Evolutionary conservation across 1,284 basidiomycete species (phyloP).

Genomic region (Wolfiporia cocos): DNA sequence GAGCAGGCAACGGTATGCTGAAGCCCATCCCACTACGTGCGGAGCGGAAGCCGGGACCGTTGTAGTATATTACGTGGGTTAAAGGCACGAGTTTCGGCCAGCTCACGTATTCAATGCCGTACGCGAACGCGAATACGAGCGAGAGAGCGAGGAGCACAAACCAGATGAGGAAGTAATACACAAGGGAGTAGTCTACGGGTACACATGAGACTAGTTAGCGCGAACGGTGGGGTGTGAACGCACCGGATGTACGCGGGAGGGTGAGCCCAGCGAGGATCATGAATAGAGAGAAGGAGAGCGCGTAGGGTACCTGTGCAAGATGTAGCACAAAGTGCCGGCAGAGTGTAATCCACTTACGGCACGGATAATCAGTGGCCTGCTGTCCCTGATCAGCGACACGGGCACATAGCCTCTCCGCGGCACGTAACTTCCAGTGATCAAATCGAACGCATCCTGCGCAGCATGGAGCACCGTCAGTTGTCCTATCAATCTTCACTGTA

Average conservation of each 20-base stretch:
- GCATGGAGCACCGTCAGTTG: conserved; percentile 1
- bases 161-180: conserved; percentile 81
- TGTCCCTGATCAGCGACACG: conserved; percentile 68
- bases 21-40: conserved; percentile 74
- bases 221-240: conserved; percentile 22
- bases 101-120: conserved; percentile 86
- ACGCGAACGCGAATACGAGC: conserved; percentile 65
- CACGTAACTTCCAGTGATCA: conserved; percentile 89
- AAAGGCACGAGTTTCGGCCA: conserved; percentile 91
- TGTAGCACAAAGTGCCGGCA: conserved; percentile 5
- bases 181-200: conserved; percentile 60
- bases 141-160: conserved; percentile 56
- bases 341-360: conserved; percentile 48
- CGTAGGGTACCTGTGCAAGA: conserved; percentile 70
- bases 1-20: conserved; percentile 30
- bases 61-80: conserved; percentile 81
- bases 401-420: conserved; percentile 61
- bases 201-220: conserved; percentile 39
- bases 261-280: conserved; percentile 84
- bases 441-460: conserved; percentile 83
- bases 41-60: conserved; percentile 81
- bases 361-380: conserved; percentile 74
- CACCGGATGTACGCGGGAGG: conserved; percentile 80
- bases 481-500: no score
- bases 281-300: conserved; percentile 77